These are phyloP conservation scores for Phytopythium boreale DNA, from an alignment of 352 stramenopile genomes.

Conservation along the genomic window DNA sequence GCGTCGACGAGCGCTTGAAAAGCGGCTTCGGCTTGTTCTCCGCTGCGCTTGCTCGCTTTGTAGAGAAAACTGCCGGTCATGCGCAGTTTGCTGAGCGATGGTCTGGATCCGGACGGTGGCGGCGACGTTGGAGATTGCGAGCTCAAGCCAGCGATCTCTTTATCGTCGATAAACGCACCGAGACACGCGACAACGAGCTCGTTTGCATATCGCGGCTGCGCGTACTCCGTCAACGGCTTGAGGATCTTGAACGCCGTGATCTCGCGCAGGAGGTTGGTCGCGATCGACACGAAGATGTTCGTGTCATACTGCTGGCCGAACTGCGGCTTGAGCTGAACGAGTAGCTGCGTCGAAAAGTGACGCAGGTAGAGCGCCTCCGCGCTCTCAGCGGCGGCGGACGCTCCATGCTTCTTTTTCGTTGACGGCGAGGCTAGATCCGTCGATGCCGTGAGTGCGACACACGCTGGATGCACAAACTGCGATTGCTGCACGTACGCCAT, in stretches of 20 bases:
- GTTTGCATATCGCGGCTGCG: constrained; percentile 66
- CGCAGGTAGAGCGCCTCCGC: constrained; percentile 60
- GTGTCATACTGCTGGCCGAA: constrained; percentile 41
- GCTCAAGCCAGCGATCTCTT: constrained; percentile 16
- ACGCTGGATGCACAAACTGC: constrained; percentile 68
- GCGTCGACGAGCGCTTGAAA: constrained; percentile 69
- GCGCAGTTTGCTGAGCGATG: constrained; percentile 51
- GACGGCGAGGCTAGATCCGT: background rate
- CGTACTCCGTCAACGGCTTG: constrained; percentile 66
- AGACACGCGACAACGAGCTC: constrained; percentile 51
- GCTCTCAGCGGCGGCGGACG: constrained; percentile 27
- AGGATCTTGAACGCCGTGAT: constrained; percentile 58
- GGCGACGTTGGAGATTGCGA: constrained; percentile 11
- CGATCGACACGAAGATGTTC: constrained; percentile 69
- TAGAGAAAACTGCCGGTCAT: constrained; percentile 67
- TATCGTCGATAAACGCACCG: constrained; percentile 31
- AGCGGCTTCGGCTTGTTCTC: constrained; percentile 65
- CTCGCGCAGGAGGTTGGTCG: constrained; percentile 63
- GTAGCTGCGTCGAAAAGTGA: constrained; percentile 60
- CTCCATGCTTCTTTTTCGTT: constrained; percentile 10
- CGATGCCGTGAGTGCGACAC: constrained; percentile 10
- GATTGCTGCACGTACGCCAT: constrained; percentile 52
- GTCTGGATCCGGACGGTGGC: constrained; percentile 26
- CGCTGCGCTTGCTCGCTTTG: constrained; percentile 61
- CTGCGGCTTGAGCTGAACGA: constrained; percentile 66